Evolutionary conservation across 192 early-diverging fungal species (phyloP).

Genomic region (Coemansia umbellata): DNA sequence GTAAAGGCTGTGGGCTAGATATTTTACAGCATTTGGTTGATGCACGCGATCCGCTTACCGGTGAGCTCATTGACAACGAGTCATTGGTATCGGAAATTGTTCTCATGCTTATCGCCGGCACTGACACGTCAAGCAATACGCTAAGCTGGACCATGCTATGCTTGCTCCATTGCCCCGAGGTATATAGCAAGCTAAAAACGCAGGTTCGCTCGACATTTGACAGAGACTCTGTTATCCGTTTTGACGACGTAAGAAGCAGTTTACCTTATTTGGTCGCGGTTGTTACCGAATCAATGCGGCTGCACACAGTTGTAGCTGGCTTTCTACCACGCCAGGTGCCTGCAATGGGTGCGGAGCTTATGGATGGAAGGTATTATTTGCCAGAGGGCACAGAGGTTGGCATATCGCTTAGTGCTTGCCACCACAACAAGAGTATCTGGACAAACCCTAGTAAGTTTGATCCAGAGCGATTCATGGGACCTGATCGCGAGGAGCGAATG

Average conservation of each 20-base stretch:
- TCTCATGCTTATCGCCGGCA: constrained; percentile 36
- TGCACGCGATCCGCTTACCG: constrained; percentile 32
- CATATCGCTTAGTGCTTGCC: constrained; percentile 25
- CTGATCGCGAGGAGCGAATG: constrained; percentile 3
- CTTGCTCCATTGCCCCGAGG: constrained; percentile 27
- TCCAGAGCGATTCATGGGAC: constrained; percentile 40
- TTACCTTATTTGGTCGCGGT: constrained; percentile 40
- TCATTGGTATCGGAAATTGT: constrained; percentile 17
- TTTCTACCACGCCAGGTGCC: constrained; percentile 30
- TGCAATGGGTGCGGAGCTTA: neutral
- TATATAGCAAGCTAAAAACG: constrained; percentile 12
- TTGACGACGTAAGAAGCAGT: constrained; percentile 10
- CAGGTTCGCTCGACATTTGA: constrained; percentile 27
- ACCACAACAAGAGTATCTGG: constrained; percentile 25
- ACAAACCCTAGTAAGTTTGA: constrained; percentile 18
- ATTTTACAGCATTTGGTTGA: constrained; percentile 48
- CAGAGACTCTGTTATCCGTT: constrained; percentile 4
- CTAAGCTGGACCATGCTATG: constrained; percentile 34
- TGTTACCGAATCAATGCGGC: constrained; percentile 41
- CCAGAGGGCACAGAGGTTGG: constrained; percentile 14
- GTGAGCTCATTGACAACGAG: constrained; percentile 5
- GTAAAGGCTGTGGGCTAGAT: no score
- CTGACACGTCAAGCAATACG: constrained; percentile 51
- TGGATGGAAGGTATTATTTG: constrained; percentile 9
- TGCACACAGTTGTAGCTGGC: constrained; percentile 18